Percentiles rank a stretch among this genome's conserved stretches.
These are phyloP conservation scores for Glutinoglossum americanum DNA, from an alignment of 495 filamentous ascomycete species.

Conservation along the genomic window DNA sequence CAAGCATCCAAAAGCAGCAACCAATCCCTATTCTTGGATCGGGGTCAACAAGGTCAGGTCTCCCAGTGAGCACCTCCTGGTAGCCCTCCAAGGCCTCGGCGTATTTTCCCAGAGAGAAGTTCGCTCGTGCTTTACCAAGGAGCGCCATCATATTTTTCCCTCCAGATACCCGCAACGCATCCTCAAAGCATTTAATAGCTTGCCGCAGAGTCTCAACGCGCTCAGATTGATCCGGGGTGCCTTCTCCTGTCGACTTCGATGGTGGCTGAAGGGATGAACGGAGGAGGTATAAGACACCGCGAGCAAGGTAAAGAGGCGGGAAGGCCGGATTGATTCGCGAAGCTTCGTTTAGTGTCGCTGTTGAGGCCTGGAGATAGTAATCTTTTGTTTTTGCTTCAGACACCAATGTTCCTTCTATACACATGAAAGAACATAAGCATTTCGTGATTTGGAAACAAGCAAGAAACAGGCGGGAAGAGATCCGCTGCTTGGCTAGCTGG, in stretches of 20 bases:
- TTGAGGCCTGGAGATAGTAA: slow-evolving; percentile 75
- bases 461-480: slow-evolving; percentile 1
- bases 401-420: slow-evolving; percentile 20
- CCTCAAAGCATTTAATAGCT: slow-evolving; percentile 79
- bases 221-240: slow-evolving; percentile 46
- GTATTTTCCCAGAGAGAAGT: slow-evolving; percentile 66
- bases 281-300: slow-evolving; percentile 71
- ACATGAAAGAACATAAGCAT: not conserved
- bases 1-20: slow-evolving; percentile 87
- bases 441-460: not conserved
- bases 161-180: slow-evolving; percentile 62
- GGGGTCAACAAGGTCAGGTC: slow-evolving; percentile 77
- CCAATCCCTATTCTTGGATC: slow-evolving; percentile 90
- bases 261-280: slow-evolving; percentile 67
- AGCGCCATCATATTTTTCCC: slow-evolving; percentile 77
- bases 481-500: no score
- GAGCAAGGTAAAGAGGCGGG: slow-evolving; percentile 72
- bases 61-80: slow-evolving; percentile 62
- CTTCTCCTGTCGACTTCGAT: slow-evolving; percentile 36
- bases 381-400: slow-evolving; percentile 79
- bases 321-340: slow-evolving; percentile 83
- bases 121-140: slow-evolving; percentile 63
- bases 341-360: slow-evolving; percentile 76
- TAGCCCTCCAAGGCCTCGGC: slow-evolving; percentile 64
- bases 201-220: slow-evolving; percentile 58